Conservation (phyloP, 108 stramenopile species). For the Pelagomonas calceolata region DNA sequence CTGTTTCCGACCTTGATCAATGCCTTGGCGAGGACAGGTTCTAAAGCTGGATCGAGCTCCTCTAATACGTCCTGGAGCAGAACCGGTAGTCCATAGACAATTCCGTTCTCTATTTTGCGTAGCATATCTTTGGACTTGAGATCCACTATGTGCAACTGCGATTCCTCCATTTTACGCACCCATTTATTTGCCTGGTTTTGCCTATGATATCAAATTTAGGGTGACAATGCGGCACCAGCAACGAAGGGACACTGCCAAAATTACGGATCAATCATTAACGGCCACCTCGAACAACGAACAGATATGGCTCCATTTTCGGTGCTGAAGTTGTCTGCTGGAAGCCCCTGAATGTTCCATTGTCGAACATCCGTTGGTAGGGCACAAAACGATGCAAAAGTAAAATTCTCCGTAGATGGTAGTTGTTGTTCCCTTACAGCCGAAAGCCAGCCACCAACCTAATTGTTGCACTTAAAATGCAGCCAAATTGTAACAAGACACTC, state of each 20-base stretch:
- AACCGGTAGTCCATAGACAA: conserved; percentile 43
- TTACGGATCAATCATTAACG: conserved; percentile 53
- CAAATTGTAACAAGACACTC: conserved; percentile 24
- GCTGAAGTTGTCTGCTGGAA: conserved; percentile 47
- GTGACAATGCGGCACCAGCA: no score
- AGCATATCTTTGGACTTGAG: conserved; percentile 52
- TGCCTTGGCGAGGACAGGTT: conserved; percentile 53
- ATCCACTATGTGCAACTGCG: conserved; percentile 33
- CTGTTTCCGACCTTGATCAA: conserved; percentile 47
- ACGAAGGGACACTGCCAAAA: no score
- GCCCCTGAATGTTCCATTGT: conserved; percentile 52
- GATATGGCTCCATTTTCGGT: conserved; percentile 59
- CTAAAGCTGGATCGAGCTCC: conserved; percentile 52
- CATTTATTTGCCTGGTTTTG: conserved; percentile 56
- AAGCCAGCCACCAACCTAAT: conserved; percentile 24
- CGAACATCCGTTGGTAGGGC: conserved; percentile 53
- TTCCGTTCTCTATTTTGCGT: conserved; percentile 37
- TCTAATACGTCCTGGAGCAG: conserved; percentile 56
- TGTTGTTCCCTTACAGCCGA: conserved; percentile 11
- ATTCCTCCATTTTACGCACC: conserved; percentile 45
- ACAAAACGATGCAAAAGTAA: conserved; percentile 42
- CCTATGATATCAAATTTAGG: no score
- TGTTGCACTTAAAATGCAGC: conserved; percentile 10
- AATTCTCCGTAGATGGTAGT: conserved; percentile 34
- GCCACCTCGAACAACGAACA: conserved; percentile 49